phyloP scores from a whole-genome alignment of 306 rosid genomes.

The Phaseolus lunatus region DNA sequence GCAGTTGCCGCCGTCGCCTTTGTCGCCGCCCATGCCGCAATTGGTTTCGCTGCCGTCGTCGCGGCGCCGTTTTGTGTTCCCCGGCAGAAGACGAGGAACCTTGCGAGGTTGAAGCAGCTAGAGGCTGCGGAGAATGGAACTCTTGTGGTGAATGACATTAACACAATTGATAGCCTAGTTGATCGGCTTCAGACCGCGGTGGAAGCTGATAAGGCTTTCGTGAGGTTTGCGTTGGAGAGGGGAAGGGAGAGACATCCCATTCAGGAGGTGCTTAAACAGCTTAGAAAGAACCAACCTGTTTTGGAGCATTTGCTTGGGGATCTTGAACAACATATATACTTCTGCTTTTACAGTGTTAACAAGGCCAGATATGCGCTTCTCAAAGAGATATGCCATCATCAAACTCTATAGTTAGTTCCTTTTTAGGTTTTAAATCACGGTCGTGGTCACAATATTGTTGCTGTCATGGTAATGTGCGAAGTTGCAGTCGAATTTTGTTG shows the following conservation, averaged over 20 bases:
- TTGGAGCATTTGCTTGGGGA: conserved; percentile 55
- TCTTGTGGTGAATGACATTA: conserved; percentile 54
- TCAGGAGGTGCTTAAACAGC: conserved; percentile 69
- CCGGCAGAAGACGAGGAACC: conserved; percentile 37
- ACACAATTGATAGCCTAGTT: conserved; percentile 65
- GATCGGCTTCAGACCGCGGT: conserved; percentile 55
- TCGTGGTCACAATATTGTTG: not conserved
- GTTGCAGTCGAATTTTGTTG: not conserved
- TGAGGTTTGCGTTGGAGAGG: conserved; percentile 61
- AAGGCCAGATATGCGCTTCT: conserved; percentile 64
- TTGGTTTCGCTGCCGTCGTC: conserved; percentile 30
- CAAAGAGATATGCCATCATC: conserved; percentile 50
- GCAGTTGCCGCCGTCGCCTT: conserved; percentile 15
- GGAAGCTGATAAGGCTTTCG: conserved; percentile 56
- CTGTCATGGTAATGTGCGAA: not conserved
- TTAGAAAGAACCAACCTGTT: conserved; percentile 49
- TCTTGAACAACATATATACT: conserved; percentile 63
- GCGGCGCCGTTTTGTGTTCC: conserved; percentile 49
- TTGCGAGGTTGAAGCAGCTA: conserved; percentile 60
- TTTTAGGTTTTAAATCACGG: not conserved
- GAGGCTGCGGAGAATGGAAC: conserved; percentile 67
- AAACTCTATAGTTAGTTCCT: conserved; percentile 41
- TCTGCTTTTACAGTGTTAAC: conserved; percentile 61
- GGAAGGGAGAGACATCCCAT: conserved; percentile 62
- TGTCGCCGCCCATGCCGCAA: conserved; percentile 48